These are phyloP conservation scores for Zygnema cylindricum DNA, from an alignment of 139 green algal species.

Conservation along the genomic window DNA sequence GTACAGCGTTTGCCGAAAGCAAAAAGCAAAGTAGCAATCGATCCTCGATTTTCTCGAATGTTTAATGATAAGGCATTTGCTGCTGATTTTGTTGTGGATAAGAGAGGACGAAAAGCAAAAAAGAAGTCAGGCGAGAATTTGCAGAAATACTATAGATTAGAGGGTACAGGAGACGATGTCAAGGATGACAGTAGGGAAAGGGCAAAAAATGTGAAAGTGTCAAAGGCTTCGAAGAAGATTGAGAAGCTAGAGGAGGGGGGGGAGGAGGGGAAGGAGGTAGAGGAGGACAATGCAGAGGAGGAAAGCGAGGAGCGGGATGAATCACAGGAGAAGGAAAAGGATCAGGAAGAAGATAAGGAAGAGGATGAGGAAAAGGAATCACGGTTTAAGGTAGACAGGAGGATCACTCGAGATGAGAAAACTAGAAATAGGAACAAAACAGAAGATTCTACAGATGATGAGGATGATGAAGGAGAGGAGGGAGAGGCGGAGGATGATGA, in stretches of 20 bases:
- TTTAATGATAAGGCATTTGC: conserved; percentile 82
- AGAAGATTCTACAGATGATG: conserved; percentile 40
- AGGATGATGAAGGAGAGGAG: conserved; percentile 56
- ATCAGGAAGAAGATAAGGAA: conserved; percentile 36
- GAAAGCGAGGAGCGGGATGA: conserved; percentile 47
- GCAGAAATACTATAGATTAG: conserved; percentile 76
- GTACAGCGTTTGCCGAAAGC: conserved; percentile 73
- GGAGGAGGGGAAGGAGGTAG: background rate
- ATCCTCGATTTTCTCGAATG: conserved; percentile 89
- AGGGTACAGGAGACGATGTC: conserved; percentile 13
- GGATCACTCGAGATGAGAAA: conserved; percentile 46
- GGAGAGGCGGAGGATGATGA: conserved; percentile 57
- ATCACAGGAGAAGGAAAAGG: conserved; percentile 29
- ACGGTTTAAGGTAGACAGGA: too few relatives aligned
- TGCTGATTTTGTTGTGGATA: conserved; percentile 73
- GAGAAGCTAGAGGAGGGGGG: background rate
- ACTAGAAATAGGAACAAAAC: conserved; percentile 32
- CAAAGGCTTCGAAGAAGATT: conserved; percentile 25
- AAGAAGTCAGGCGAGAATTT: conserved; percentile 67
- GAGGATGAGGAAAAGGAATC: conserved; percentile 43
- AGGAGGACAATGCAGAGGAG: conserved; percentile 24
- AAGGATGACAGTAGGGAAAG: conserved; percentile 9
- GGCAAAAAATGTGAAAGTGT: background rate
- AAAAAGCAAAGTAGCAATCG: conserved; percentile 81
- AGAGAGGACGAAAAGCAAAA: conserved; percentile 75